Percentiles rank a stretch among this genome's conserved stretches.
Conservation (phyloP, 2,329 filamentous ascomycete species). For the Tolypocladium cylindrosporum region DNA sequence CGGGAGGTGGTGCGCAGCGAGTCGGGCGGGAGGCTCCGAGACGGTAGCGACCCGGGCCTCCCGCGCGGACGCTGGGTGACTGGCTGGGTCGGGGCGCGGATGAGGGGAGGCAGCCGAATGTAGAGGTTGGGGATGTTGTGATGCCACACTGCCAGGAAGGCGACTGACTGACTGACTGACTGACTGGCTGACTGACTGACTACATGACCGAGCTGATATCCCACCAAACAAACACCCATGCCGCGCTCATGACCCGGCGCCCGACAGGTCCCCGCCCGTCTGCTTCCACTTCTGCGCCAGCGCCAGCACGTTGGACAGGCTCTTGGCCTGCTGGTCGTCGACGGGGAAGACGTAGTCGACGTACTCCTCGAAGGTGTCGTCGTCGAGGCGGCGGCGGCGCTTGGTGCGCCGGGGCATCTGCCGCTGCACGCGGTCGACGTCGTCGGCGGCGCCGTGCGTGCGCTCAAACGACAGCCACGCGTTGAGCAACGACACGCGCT, state of each 20-base stretch:
- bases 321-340: conserved; percentile 79
- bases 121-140: too few relatives aligned
- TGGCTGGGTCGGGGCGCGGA: background rate
- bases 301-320: conserved; percentile 72
- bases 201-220: background rate
- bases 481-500: conserved; percentile 83
- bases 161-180: background rate
- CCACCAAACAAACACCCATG: background rate
- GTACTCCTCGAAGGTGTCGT: conserved; percentile 90
- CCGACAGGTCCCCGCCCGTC: conserved; percentile 26
- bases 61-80: background rate
- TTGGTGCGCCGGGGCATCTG: conserved; percentile 93
- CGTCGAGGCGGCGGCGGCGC: conserved; percentile 83
- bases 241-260: background rate
- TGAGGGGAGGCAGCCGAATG: too few relatives aligned
- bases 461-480: conserved; percentile 90
- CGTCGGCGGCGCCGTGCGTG: conserved; percentile 64
- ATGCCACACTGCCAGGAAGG: background rate
- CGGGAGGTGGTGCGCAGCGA: background rate
- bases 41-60: background rate
- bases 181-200: background rate
- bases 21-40: background rate
- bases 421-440: conserved; percentile 74
- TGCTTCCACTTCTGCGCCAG: conserved; percentile 84
- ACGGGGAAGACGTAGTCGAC: conserved; percentile 95